Evolutionary conservation across 1,284 basidiomycete genomes (phyloP).

Genomic region (Ceratobasidium papillatum): DNA sequence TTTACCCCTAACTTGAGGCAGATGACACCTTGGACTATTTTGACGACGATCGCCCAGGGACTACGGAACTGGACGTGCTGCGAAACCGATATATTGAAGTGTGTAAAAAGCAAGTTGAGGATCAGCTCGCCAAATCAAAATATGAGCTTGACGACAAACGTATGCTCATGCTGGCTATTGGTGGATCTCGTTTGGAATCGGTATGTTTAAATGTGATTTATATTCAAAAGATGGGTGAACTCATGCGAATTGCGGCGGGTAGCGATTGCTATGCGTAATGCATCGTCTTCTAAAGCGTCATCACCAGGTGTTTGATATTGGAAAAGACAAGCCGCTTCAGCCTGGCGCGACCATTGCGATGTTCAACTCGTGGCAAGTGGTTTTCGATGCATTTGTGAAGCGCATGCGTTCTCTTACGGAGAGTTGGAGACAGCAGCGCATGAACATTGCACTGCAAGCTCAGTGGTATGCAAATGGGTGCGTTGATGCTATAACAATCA

Average conservation of each 20-base stretch:
- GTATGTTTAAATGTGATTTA: neutral
- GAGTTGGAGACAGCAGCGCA: slow-evolving; percentile 23
- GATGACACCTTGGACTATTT: slow-evolving; percentile 20
- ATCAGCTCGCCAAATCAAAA: slow-evolving; percentile 6
- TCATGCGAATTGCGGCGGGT: too few species aligned
- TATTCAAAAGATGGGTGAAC: neutral
- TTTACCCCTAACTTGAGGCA: neutral
- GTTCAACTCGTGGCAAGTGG: slow-evolving; percentile 15
- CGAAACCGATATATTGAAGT: neutral
- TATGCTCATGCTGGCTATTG: slow-evolving; percentile 6
- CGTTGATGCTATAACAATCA: neutral
- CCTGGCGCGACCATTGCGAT: neutral
- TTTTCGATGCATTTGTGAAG: slow-evolving; percentile 23
- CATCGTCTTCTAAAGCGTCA: slow-evolving; percentile 18
- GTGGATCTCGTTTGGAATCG: slow-evolving; percentile 1
- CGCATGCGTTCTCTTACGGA: slow-evolving; percentile 16
- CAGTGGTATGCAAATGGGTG: slow-evolving; percentile 27
- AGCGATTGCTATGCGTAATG: slow-evolving; percentile 23
- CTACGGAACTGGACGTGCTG: slow-evolving; percentile 1
- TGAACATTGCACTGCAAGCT: slow-evolving; percentile 3
- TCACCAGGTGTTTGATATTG: slow-evolving; percentile 1
- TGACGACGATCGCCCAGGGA: slow-evolving; percentile 4
- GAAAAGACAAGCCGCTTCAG: slow-evolving; percentile 11
- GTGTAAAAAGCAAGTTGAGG: slow-evolving; percentile 6
- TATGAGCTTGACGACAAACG: slow-evolving; percentile 18